phyloP scores from a whole-genome alignment of 2,329 filamentous ascomycete species.

The Trichoderma cornu-damae region DNA sequence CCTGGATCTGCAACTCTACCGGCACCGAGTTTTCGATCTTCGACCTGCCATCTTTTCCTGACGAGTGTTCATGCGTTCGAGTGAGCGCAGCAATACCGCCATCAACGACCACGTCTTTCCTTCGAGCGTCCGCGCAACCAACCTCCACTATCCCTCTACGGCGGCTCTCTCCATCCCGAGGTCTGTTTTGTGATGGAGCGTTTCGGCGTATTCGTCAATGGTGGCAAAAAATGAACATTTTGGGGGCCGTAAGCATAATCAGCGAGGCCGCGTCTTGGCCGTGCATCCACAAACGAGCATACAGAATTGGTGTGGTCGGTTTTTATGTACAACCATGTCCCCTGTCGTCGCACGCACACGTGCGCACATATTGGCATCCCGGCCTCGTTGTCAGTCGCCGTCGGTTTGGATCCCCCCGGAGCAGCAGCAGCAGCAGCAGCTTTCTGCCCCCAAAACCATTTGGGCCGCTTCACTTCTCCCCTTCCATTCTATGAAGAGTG shows the following conservation, averaged over 20 bases:
- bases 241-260: conserved; percentile 1
- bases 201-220: background rate
- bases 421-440: too few relatives aligned
- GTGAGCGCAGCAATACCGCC: background rate
- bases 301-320: background rate
- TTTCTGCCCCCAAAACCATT: background rate
- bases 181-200: background rate
- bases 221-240: background rate
- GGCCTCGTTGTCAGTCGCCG: background rate
- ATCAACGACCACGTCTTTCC: background rate
- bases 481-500: background rate
- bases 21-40: background rate
- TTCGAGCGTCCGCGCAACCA: background rate
- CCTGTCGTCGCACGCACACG: background rate
- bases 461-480: background rate
- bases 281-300: background rate
- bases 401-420: background rate
- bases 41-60: background rate
- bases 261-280: background rate
- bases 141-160: background rate
- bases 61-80: background rate
- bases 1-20: background rate
- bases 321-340: conserved; percentile 11
- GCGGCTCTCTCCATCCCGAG: background rate
- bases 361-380: background rate